Evolutionary conservation across 306 rosid genomes (phyloP), one percentile per base, ranked within the genome.

Genomic region (Fragaria ananassa): DNA sequence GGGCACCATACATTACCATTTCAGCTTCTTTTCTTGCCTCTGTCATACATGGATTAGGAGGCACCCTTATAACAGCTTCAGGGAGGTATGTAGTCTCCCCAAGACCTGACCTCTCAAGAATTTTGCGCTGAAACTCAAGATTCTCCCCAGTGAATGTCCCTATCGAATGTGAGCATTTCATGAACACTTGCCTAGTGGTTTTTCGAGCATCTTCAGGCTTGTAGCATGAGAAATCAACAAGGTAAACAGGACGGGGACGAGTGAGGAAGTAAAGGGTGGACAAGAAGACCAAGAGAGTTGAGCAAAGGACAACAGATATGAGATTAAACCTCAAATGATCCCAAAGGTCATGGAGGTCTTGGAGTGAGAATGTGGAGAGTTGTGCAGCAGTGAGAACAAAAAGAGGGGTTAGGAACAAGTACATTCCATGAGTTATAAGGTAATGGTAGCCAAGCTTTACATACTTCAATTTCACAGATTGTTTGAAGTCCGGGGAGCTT

Each of bases 1-100:
- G 77, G 45, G 89, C 88, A 68, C 93, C 89, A 74, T 85, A 87
- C 93, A 89, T 87, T 18, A 85, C 93, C 46, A 63, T 44, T 79
- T 74, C 84, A 54, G 88, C 91, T 77, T 89, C 91, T 73, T 83
- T 87, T 81, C 89, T 80, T 1, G 89, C 91, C 83, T 89, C 93
- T 1, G 51, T 82, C 91, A 87, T 65, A 27, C 88, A 87, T 27
- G 89, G 93, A 67, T 87, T 82, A 0, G 89, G 88, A 50, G 91
- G 93, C 17, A 87, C 77, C 34, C 80, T 82, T 44, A 83, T 1
- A 74, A 89, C 86, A 21, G 93, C 88, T 71, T 85, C 88, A 67
- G 91, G 91, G 70, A 89, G 83, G 77, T 89, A 85, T 4, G 93
- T 85, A 10, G 81, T 71, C 65, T 89, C 93, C 66, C 91, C 91